A percentile compares a stretch with the other conserved stretches of the same genome.
Conservation (phyloP, 176 grass and related monocot species). For the Musa beccarii region DNA sequence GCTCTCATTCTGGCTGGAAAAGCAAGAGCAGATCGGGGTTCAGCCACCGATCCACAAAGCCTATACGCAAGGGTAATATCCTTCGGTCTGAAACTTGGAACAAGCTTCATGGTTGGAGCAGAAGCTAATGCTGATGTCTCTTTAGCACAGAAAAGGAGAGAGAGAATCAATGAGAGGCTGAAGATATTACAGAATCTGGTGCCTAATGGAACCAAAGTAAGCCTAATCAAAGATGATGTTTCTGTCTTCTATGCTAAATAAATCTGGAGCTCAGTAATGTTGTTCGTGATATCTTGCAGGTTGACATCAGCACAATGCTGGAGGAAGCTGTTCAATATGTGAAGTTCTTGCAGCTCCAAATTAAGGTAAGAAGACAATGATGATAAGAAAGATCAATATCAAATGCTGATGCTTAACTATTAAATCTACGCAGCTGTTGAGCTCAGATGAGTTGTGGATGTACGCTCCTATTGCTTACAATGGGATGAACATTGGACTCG, state of each 20-base stretch:
- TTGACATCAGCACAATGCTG: slow-evolving; percentile 77
- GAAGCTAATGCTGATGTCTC: background rate
- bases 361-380: slow-evolving; percentile 44
- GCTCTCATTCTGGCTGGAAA: slow-evolving; percentile 24
- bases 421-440: slow-evolving; percentile 46
- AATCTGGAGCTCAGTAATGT: background rate
- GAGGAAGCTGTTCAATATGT: slow-evolving; percentile 75
- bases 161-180: slow-evolving; percentile 66
- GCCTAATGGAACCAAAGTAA: slow-evolving; percentile 78
- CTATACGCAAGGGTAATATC: slow-evolving; percentile 56
- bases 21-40: slow-evolving; percentile 33
- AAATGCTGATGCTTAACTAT: background rate
- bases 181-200: slow-evolving; percentile 49
- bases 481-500: slow-evolving; percentile 65
- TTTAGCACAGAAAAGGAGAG: slow-evolving; percentile 62
- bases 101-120: background rate
- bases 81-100: background rate
- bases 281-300: slow-evolving; percentile 26
- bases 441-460: slow-evolving; percentile 81
- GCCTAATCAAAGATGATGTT: too few species aligned
- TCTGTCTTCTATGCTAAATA: too few species aligned
- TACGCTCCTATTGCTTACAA: slow-evolving; percentile 74
- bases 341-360: slow-evolving; percentile 68
- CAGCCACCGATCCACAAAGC: slow-evolving; percentile 49
- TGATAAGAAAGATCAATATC: too few species aligned